phyloP scores from a whole-genome alignment of 495 filamentous ascomycete species.

The Talaromyces liani region DNA sequence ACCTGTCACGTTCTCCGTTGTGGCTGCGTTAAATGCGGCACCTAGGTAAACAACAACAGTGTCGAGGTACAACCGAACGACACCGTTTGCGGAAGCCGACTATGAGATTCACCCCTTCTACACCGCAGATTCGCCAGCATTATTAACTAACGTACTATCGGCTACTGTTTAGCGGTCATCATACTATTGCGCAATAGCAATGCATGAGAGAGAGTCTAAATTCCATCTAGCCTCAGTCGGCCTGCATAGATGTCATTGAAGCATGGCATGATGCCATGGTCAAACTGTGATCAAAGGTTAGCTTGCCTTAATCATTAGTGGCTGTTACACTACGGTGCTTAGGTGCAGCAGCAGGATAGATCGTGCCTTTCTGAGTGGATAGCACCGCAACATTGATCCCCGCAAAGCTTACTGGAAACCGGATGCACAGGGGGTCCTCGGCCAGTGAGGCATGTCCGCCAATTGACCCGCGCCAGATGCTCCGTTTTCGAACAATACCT shows the following conservation, averaged over 20 bases:
- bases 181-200: not conserved
- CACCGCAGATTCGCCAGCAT: not conserved
- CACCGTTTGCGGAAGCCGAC: not conserved
- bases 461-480: not conserved
- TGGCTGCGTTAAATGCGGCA: not conserved
- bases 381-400: not conserved
- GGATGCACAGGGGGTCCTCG: not conserved
- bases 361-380: conserved; percentile 1
- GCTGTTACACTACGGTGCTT: not conserved
- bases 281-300: not conserved
- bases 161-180: not conserved
- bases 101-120: not conserved
- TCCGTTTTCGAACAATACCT: conserved; percentile 6
- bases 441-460: not conserved
- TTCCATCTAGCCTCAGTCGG: not conserved
- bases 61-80: not conserved
- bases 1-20: not conserved
- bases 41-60: not conserved
- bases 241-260: not conserved
- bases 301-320: not conserved
- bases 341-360: not conserved
- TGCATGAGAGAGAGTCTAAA: not conserved
- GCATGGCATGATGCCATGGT: not conserved
- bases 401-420: not conserved
- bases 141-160: not conserved